Percentiles rank a stretch among this genome's conserved stretches.
phyloP scores from a whole-genome alignment of 164 flowering plant genomes.

The Kalanchoe fedtschenkoi region DNA sequence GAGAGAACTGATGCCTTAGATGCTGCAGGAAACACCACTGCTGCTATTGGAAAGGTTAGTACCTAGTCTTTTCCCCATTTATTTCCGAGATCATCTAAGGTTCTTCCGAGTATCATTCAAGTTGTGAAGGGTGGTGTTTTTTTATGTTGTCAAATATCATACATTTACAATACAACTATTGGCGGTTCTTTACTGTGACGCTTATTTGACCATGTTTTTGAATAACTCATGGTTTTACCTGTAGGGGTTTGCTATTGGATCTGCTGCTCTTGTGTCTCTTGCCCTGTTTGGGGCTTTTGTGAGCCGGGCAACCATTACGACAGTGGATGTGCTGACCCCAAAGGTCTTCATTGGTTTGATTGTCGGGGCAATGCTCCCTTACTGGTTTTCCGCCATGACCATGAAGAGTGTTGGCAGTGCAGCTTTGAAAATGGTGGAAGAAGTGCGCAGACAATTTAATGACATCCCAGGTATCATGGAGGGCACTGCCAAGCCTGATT shows the following conservation, averaged over 20 bases:
- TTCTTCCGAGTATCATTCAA: neutral
- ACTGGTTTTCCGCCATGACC: constrained; percentile 53
- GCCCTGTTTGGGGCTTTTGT: constrained; percentile 42
- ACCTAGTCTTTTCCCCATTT: neutral
- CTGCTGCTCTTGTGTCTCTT: constrained; percentile 43
- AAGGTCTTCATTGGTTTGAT: constrained; percentile 43
- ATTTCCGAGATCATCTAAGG: neutral
- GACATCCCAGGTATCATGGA: constrained; percentile 31
- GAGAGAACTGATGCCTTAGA: constrained; percentile 43
- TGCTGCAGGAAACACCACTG: constrained; percentile 52
- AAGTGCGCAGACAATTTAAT: constrained; percentile 41
- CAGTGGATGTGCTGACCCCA: constrained; percentile 35
- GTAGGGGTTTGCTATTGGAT: constrained; percentile 47
- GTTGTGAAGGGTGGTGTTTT: no score
- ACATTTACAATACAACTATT: neutral
- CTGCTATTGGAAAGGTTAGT: constrained; percentile 45
- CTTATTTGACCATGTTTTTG: neutral
- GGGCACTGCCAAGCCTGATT: constrained; percentile 31
- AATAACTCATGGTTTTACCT: neutral
- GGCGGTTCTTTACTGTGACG: neutral
- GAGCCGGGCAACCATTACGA: constrained; percentile 30
- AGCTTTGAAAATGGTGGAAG: constrained; percentile 47
- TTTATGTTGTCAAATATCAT: neutral
- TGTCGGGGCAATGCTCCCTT: constrained; percentile 48
- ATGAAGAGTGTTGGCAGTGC: constrained; percentile 50